Percentiles rank a stretch among this genome's conserved stretches.
phyloP scores from a whole-genome alignment of 495 filamentous ascomycete genomes.

The Talaromyces stipitatus region DNA sequence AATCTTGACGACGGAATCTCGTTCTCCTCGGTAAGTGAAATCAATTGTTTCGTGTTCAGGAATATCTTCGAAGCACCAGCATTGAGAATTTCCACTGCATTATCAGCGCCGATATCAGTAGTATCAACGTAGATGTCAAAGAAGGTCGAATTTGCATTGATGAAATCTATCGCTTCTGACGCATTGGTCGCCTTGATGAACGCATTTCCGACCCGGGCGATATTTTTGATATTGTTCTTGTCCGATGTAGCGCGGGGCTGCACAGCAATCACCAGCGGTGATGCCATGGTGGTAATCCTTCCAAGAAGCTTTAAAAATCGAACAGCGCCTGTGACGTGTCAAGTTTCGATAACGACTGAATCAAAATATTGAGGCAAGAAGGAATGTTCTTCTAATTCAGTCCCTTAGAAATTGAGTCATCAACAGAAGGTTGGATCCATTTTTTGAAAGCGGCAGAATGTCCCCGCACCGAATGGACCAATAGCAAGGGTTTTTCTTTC shows the following conservation, averaged over 20 bases:
- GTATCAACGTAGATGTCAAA: constrained; percentile 72
- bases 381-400: neutral
- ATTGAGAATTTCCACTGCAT: constrained; percentile 74
- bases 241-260: constrained; percentile 18
- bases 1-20: constrained; percentile 51
- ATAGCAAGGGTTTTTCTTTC: neutral
- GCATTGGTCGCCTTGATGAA: constrained; percentile 58
- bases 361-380: no score
- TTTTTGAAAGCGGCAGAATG: constrained; percentile 6
- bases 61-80: constrained; percentile 84
- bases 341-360: neutral
- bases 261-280: constrained; percentile 40
- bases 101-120: constrained; percentile 59
- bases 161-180: constrained; percentile 57
- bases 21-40: constrained; percentile 41
- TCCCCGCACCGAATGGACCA: neutral
- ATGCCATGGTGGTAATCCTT: constrained; percentile 30
- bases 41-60: constrained; percentile 60
- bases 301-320: neutral
- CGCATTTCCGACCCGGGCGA: constrained; percentile 71
- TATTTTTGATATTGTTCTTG: constrained; percentile 26
- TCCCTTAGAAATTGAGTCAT: neutral
- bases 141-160: constrained; percentile 57
- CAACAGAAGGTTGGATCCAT: neutral
- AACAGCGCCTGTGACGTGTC: neutral